Evolutionary conservation across 306 rosid species (phyloP), one percentile per base, ranked within the genome.

Genomic region (Quercus engelmannii): DNA sequence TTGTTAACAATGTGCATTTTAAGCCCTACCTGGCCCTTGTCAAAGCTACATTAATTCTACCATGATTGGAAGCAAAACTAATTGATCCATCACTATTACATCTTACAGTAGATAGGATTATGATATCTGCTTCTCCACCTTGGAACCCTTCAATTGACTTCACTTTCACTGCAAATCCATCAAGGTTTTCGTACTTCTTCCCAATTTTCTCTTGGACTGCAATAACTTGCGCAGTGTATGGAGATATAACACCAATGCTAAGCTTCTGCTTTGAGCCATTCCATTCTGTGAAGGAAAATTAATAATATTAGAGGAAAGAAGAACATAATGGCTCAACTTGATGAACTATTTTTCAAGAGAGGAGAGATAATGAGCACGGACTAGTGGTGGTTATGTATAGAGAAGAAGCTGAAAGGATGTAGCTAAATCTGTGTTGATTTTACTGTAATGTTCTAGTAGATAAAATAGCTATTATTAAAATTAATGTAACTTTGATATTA

Each of bases 41-140:
- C 62, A 93, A 90, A 80, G 97, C 88, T 79, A 93, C 98, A 90
- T 93, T 93, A 25, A 83, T 78, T 83, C 98, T 90, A 67, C 86
- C 89, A 61, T 69, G 84, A 70, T 64, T 77, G 18, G 97, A 90
- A 35, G 91, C 75, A 55, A 93, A 93, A 20, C 30, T 77, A 55
- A 91, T 77, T 6, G 92, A 88, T 13, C 73, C 61, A 35, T 64
- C 65, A 2, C 76, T 38, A 72, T 82, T 78, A 6, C 92, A 86
- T 78, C 97, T 71, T 17, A 93, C 97, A 2, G 97, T 88, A 6
- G 98, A 91, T 54, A 91, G 80, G n/a, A 93, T 91, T 11, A 93
- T 83, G 33, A 93, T 71, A 46, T 93, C 98, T 26, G 82, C 90
- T 73, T 93, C 97, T 1, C 97, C 98, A 51, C 97, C 98, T 61